Percentiles rank a stretch among this genome's conserved stretches.
Evolutionary conservation across 257 asterid species (phyloP).

Genomic region (Salvia hispanica): DNA sequence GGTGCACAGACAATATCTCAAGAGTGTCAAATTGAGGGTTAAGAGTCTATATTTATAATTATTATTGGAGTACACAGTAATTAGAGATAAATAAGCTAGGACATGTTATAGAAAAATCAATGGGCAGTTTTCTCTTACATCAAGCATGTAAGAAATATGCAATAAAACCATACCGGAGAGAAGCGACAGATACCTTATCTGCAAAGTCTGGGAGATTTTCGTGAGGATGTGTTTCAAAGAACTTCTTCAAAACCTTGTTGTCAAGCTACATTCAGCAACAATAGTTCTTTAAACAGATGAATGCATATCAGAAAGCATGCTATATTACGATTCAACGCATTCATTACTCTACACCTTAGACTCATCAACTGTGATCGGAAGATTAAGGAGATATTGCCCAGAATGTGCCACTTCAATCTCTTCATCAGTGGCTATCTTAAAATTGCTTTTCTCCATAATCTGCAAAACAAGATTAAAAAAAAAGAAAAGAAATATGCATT

Average conservation of each 20-base stretch:
- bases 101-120: too few species aligned
- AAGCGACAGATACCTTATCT: conserved; percentile 66
- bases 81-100: too few species aligned
- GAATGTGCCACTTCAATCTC: conserved; percentile 90
- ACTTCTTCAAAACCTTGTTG: conserved; percentile 70
- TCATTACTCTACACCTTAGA: conserved; percentile 61
- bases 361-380: conserved; percentile 91
- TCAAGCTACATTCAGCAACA: conserved; percentile 70
- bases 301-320: conserved; percentile 14
- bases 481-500: conserved; percentile 8
- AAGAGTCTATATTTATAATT: not conserved
- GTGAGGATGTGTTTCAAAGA: conserved; percentile 69
- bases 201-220: conserved; percentile 88
- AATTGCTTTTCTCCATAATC: conserved; percentile 94
- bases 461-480: conserved; percentile 31
- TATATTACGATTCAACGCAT: conserved; percentile 14
- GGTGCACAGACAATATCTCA: too few species aligned
- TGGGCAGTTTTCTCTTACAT: too few species aligned
- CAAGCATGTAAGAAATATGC: too few species aligned
- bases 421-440: conserved; percentile 80
- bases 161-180: not conserved
- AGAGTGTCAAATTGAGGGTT: not conserved
- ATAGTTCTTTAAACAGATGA: conserved; percentile 27
- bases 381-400: conserved; percentile 94
- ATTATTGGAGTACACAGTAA: not conserved